Evolutionary conservation across 352 stramenopile species (phyloP).

Genomic region (Phytopythium montanum): DNA sequence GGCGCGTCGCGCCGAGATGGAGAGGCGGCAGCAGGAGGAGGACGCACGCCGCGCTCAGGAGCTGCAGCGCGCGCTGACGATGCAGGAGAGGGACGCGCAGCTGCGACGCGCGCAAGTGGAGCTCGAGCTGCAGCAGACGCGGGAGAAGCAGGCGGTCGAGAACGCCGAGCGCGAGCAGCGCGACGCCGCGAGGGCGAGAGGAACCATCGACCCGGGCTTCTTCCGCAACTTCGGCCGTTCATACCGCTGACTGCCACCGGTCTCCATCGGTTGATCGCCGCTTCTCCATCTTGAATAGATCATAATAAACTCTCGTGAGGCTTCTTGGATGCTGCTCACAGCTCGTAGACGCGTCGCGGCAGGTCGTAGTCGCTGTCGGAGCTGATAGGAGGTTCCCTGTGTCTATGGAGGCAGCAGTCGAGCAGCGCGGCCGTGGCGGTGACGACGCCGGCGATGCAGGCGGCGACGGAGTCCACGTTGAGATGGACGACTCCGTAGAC

Average conservation of each 20-base stretch:
- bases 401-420: neutral
- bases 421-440: neutral
- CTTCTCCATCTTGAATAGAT: neutral
- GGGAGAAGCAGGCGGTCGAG: slow-evolving; percentile 45
- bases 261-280: neutral
- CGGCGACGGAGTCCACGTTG: slow-evolving; percentile 1
- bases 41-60: slow-evolving; percentile 32
- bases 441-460: neutral
- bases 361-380: neutral
- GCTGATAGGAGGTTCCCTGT: neutral
- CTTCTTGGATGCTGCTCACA: neutral
- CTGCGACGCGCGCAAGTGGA: slow-evolving; percentile 43
- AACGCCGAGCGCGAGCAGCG: slow-evolving; percentile 48
- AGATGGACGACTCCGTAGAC: slow-evolving; percentile 4
- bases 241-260: slow-evolving; percentile 41
- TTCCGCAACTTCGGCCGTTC: slow-evolving; percentile 72
- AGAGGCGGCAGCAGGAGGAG: slow-evolving; percentile 29
- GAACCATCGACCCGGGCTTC: slow-evolving; percentile 69
- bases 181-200: slow-evolving; percentile 42
- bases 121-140: slow-evolving; percentile 46
- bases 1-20: slow-evolving; percentile 28
- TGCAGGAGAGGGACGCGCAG: slow-evolving; percentile 51
- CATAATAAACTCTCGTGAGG: neutral
- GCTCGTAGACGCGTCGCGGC: neutral
- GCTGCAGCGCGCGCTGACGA: slow-evolving; percentile 38